Evolutionary conservation across 2,329 filamentous ascomycete genomes (phyloP), one percentile per base, ranked within the genome.

Genomic region (Nemania sp.): DNA sequence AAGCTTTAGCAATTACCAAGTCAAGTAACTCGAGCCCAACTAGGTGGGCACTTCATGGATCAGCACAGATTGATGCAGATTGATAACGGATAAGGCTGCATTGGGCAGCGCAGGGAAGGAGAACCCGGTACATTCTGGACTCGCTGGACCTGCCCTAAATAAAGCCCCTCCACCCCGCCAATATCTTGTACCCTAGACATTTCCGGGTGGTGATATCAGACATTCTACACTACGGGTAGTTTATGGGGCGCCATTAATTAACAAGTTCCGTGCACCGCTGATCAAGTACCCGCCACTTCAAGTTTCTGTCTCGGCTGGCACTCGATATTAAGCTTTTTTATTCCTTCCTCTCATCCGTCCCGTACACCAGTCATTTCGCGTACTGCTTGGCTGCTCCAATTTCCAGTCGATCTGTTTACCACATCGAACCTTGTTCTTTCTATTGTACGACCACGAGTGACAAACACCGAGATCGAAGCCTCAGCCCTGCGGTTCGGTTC

Each of bases 211-310:
- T n/a, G n/a, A n/a, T n/a, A n/a, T n/a, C n/a, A n/a, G n/a, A n/a
- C n/a, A n/a, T n/a, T n/a, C n/a, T n/a, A n/a, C n/a, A n/a, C n/a
- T n/a, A n/a, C n/a, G n/a, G n/a, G n/a, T n/a, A n/a, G n/a, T n/a
- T n/a, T n/a, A n/a, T n/a, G n/a, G n/a, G n/a, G n/a, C n/a, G n/a
- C n/a, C n/a, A 36, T 15, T 17, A 28, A 40, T 51, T 24, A 22
- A 36, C 52, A 61, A 64, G 59, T 60, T 61, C 63, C 63, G 63
- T 52, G 44, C 60, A 43, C 63, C 63, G 63, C 57, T 54, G 17
- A 46, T 61, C 59, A 50, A 58, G n/a, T n/a, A n/a, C n/a, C n/a
- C n/a, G 52, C 19, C 24, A 56, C 50, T 23, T 56, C 52, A n/a
- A n/a, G n/a, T n/a, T n/a, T n/a, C n/a, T n/a, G n/a, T n/a, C n/a